phyloP scores from a whole-genome alignment of 768 basidiomycete species.

The Mycena albidolilacea region DNA sequence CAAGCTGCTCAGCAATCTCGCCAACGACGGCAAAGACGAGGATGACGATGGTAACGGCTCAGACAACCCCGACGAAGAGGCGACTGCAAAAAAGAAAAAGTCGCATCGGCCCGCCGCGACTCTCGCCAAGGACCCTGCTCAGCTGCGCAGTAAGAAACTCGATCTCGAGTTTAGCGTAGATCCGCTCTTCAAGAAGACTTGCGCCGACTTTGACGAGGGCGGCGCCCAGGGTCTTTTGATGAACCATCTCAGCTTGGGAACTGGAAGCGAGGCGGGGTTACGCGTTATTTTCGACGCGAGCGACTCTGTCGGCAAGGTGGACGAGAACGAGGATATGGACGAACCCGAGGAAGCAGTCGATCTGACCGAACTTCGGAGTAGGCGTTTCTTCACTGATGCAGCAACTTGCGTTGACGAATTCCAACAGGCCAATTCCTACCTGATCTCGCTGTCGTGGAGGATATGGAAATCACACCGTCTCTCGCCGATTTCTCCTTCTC shows the following conservation, averaged over 20 bases:
- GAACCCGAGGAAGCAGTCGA: constrained; percentile 82
- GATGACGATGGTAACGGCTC: constrained; percentile 74
- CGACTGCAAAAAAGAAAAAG: constrained; percentile 75
- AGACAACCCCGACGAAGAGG: constrained; percentile 78
- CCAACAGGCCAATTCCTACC: constrained; percentile 80
- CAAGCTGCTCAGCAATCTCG: constrained; percentile 93
- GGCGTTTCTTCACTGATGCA: constrained; percentile 41
- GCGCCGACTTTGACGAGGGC: constrained; percentile 98
- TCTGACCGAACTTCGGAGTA: constrained; percentile 73
- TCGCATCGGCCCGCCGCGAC: constrained; percentile 83
- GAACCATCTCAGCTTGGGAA: constrained; percentile 91
- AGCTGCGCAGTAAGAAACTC: constrained; percentile 91
- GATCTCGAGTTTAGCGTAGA: constrained; percentile 98
- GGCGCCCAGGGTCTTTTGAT: constrained; percentile 96
- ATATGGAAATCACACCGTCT: constrained; percentile 85
- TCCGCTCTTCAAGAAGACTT: constrained; percentile 97
- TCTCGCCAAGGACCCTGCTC: constrained; percentile 87
- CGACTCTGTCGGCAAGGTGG: constrained; percentile 85
- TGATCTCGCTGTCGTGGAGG: constrained; percentile 72
- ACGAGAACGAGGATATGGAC: constrained; percentile 82
- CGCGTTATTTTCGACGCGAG: constrained; percentile 97
- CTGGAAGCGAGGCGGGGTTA: constrained; percentile 85
- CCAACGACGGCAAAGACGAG: constrained; percentile 66
- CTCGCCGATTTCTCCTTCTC: constrained; percentile 88
- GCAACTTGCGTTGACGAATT: constrained; percentile 15